phyloP scores from a whole-genome alignment of 176 grass and related monocot species.

The Lolium perenne region DNA sequence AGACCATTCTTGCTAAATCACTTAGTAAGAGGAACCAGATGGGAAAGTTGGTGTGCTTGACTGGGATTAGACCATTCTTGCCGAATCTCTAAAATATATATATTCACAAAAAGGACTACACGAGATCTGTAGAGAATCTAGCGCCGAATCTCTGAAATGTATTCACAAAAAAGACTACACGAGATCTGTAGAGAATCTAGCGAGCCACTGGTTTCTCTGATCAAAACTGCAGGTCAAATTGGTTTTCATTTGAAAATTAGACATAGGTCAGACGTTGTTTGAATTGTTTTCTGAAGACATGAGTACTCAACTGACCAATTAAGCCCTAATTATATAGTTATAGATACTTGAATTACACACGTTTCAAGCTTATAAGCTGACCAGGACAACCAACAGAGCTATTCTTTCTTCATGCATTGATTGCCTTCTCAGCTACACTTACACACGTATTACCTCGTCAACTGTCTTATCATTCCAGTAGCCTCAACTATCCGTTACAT shows the following conservation, averaged over 20 bases:
- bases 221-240: constrained; percentile 13
- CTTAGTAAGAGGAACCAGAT: neutral
- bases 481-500: neutral
- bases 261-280: no score
- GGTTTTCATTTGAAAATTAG: no score
- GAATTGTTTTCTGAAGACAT: no score
- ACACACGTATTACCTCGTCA: neutral
- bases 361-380: neutral
- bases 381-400: neutral
- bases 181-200: neutral
- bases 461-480: neutral
- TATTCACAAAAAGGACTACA: neutral
- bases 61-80: constrained; percentile 14
- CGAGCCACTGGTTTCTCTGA: neutral
- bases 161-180: neutral
- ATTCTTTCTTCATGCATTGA: no score
- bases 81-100: constrained; percentile 30
- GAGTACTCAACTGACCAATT: neutral
- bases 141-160: constrained; percentile 36
- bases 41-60: constrained; percentile 19
- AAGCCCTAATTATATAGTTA: neutral
- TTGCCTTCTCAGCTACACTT: no score
- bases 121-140: neutral
- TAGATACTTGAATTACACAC: neutral
- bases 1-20: neutral